Evolutionary conservation across 2,329 filamentous ascomycete species (phyloP), one percentile per base, ranked within the genome.

Genomic region (Waltergamsia citrina): DNA sequence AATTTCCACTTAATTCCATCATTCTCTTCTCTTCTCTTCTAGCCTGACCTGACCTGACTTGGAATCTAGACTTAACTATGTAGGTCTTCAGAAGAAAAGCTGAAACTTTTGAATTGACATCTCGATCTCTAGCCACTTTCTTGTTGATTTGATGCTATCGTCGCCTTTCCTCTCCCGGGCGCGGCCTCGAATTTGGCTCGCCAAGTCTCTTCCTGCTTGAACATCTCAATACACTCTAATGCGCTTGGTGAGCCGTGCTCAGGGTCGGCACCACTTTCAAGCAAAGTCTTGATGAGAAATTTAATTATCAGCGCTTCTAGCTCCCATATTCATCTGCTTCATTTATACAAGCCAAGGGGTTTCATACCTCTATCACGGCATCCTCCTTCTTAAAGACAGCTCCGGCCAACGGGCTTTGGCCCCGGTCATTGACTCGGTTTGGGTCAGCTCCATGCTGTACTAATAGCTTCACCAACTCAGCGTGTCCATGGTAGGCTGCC

Each of bases 341-440:
- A n/a, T n/a, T n/a, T n/a, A n/a, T n/a, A 6, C 24, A 20, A 20
- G 25, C n/a, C 6, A 14, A 32, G 28, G 20, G 21, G 4, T 9
- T 12, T 12, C 52, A 33, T 38, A 72, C 68, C 50, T 72, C 70
- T 8, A 85, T 68, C 3, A 85, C 74, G 4, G 69, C 71, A 35
- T 71, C 67, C 47, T 81, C 77, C 9, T 73, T 74, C 54, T 85
- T 85, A 53, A 85, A 85, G 7, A 85, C 74, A 0, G 80, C 80
- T 0, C 81, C 81, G 1, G 80, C 79, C 4, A 85, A 60, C 1
- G 77, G 74, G 41, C 76, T 81, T 55, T 85, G 81, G 0, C 75
- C 75, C 29, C 71, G 58, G 40, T 79, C 80, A 41, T 85, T 85
- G 19, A 84, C 48, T 2, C 69, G 62, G 51, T 85, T 83, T 0